Base-by-base conservation (phyloP, 441 rosid genomes). In the Populus tomentosa region DNA sequence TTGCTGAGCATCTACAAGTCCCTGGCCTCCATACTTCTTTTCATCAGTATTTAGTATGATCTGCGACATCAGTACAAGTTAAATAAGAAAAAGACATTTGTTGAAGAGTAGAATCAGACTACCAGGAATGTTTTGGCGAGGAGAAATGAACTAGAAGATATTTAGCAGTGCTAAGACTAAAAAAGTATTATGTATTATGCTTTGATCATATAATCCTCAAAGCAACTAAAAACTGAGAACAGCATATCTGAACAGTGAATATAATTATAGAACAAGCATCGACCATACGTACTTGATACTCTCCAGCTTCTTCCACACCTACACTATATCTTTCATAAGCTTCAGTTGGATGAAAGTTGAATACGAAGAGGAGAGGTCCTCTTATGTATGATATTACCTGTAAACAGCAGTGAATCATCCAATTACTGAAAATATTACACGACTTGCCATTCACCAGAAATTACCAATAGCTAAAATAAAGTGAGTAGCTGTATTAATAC, bases 271-370 rank as follows among this genome's bases (percentile, higher is more conserved):
- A 56, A 63, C 23, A 32, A 2, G 69, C 20, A 67, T 16, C 32
- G 61, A 61, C 72, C 63, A 67, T 3, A 61, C 84, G 82, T 87
- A 92, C 99, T 64, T 87, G 95, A 82, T 94, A 95, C 80, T 95
- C 98, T 79, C 99, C 99, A 33, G 99, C 99, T 87, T 95, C 99
- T 78, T 95, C 98, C 72, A 92, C 90, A 9, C 98, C 99, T 5
- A 91, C 81, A 71, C 72, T 75, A 84, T 92, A 91, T 73, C 81
- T 86, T 80, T 84, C 86, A 71, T 92, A 88, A 46, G 91, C 86
- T 71, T 84, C 80, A 77, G 91, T 85, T 40, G 98, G 99, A 83
- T 94, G 98, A 83, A 95, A 95, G 87, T 95, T 95, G 83, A 91
- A 94, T 70, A 95, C 80, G 80, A 95, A 91, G 75, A 95, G 85